Evolutionary conservation across 176 grass and related monocot species (phyloP), one percentile per base, ranked within the genome.

Genomic region (Eremochloa ophiuroides): DNA sequence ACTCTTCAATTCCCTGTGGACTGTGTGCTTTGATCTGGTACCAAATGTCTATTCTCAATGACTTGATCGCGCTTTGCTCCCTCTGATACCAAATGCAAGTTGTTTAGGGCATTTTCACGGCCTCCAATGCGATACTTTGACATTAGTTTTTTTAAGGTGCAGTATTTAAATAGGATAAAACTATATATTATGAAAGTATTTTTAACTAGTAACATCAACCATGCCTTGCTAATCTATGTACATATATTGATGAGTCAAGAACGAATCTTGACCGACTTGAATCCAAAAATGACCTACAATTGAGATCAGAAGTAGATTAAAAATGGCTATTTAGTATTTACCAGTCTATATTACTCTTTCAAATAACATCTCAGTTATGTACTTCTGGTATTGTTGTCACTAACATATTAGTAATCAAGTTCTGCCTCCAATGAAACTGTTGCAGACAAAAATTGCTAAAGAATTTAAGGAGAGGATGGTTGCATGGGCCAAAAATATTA

Each of bases 401-500:
- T 16, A 9, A 56, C 30, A 82, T 66, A n/a, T n/a, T n/a, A 53
- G 1, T 73, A 78, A 60, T 73, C 46, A 31, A 66, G 8, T 82
- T 82, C 11, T 20, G 17, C 9, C 6, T 89, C 59, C 76, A 71
- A 46, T 28, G 14, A 78, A 75, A 28, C 34, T 61, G 60, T 58
- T 83, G 75, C 89, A 99, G 96, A 86, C 81, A 93, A 90, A 84
- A 27, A 93, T 99, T n/a, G 88, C 96, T 61, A 87, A 91, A 77
- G 80, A 99, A 84, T 99, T 99, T 69, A 4, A 83, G 27, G 88
- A 91, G 76, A 99, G 87, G 90, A 80, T 99, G 92, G 93, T 95
- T 82, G 84, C 84, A 74, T 99, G 96, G 96, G 65, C 82, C 80
- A 89, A 93, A 90, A 91, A 89, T 77, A 99, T 99, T 82, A 99